Percentiles rank a stretch among this genome's conserved stretches.
These are phyloP conservation scores for Chrysophaeum taylorii DNA, from an alignment of 352 stramenopile species.

Conservation along the genomic window DNA sequence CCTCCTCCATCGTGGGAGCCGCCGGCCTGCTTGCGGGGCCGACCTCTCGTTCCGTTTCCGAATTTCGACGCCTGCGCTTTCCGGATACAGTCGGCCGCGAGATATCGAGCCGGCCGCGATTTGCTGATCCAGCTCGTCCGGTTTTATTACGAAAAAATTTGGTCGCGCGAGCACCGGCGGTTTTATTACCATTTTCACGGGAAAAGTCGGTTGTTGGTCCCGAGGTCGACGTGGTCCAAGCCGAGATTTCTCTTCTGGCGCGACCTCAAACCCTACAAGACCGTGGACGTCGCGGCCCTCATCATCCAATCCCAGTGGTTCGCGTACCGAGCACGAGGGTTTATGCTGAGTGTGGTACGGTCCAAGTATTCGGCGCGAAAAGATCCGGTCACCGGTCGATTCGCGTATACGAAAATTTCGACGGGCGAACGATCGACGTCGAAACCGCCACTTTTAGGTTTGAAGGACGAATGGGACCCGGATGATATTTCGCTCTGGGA, in stretches of 20 bases:
- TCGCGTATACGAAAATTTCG: slow-evolving; percentile 16
- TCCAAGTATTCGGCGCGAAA: slow-evolving; percentile 12
- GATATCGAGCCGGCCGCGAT: background rate
- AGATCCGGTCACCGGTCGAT: slow-evolving; percentile 17
- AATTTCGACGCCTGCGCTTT: slow-evolving; percentile 20
- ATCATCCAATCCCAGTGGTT: slow-evolving; percentile 23
- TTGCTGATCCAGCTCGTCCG: background rate
- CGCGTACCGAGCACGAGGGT: slow-evolving; percentile 16
- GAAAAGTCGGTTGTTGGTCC: background rate
- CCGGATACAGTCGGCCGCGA: background rate
- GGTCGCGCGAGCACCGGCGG: slow-evolving; percentile 7
- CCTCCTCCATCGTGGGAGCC: background rate
- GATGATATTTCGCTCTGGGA: slow-evolving; percentile 30
- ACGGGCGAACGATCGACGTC: background rate
- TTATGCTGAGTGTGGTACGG: slow-evolving; percentile 17
- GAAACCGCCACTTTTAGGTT: slow-evolving; percentile 8
- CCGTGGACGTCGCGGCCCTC: slow-evolving; percentile 20
- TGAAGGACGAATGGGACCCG: slow-evolving; percentile 24
- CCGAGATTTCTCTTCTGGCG: slow-evolving; percentile 14
- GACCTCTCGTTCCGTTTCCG: slow-evolving; percentile 16
- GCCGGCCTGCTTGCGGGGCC: background rate
- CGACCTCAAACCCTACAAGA: slow-evolving; percentile 21
- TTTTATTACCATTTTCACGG: slow-evolving; percentile 26
- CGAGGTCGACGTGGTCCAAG: slow-evolving; percentile 15
- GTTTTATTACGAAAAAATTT: slow-evolving; percentile 21